phyloP scores from a whole-genome alignment of 768 basidiomycete species.

The Boletus eberwhitei region DNA sequence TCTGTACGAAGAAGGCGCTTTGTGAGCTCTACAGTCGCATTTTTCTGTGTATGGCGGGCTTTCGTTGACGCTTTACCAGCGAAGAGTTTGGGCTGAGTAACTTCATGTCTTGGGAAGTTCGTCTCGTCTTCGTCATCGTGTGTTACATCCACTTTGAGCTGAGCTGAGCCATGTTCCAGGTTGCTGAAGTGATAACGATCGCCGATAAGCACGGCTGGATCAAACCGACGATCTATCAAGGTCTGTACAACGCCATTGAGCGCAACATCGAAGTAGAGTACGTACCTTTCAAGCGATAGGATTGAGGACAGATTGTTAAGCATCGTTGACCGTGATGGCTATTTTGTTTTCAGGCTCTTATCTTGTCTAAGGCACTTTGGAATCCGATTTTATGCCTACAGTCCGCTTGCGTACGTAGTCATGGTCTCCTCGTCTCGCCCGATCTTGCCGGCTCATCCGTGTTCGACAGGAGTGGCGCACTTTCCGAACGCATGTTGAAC shows the following conservation, averaged over 20 bases:
- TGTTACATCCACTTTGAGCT: not conserved
- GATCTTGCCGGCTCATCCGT: not conserved
- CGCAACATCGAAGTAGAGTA: conserved; percentile 21
- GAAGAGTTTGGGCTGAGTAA: conserved; percentile 15
- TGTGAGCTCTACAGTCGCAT: conserved; percentile 30
- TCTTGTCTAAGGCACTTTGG: conserved; percentile 42
- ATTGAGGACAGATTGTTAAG: too few species aligned
- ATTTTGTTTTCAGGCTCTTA: conserved; percentile 26
- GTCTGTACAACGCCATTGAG: conserved; percentile 46
- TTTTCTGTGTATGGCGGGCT: not conserved
- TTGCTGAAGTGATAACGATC: conserved; percentile 43
- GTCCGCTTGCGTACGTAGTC: conserved; percentile 18
- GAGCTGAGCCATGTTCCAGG: conserved; percentile 12
- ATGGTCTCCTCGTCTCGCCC: not conserved
- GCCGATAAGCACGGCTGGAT: conserved; percentile 46
- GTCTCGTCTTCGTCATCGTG: not conserved
- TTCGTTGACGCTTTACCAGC: not conserved
- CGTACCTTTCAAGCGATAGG: not conserved
- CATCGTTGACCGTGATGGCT: not conserved
- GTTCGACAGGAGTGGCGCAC: conserved; percentile 7
- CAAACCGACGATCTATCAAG: conserved; percentile 49
- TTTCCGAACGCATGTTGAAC: conserved; percentile 10
- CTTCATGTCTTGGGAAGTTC: conserved; percentile 32
- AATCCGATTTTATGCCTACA: conserved; percentile 37
- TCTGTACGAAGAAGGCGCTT: conserved; percentile 49